Evolutionary conservation across 179 eudicot genomes (phyloP), one percentile per base, ranked within the genome.

Genomic region (Patellifolia procumbens): DNA sequence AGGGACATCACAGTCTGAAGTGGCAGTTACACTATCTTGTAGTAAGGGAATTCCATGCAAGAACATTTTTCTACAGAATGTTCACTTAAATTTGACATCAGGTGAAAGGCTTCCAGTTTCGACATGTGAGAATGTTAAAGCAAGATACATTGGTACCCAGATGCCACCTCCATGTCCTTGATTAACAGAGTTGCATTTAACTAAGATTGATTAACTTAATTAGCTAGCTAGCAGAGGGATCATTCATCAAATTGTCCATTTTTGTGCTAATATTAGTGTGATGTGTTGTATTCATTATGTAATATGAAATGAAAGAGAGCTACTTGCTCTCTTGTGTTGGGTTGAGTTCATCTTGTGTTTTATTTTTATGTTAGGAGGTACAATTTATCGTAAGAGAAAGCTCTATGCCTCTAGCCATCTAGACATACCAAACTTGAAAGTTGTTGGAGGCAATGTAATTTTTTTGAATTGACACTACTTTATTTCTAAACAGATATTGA

Each of bases 101-200:
- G 84, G 88, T 7, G 77, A 74, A 29, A 53, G 65, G 13, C 74
- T 55, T 2, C 81, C 88, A 0, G 59, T 81, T 49, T 85, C 90
- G 17, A 85, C 78, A 5, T 88, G 91, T 68, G 78, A 84, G 60
- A 85, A 87, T 59, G 90, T 83, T 5, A 37, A 73, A 73, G 87
- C 84, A 24, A 83, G 81, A 78, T 85, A 83, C 70, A 85, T 81
- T 51, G 90, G 90, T 74, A 78, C 81, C 20, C 88, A 87, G 74
- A 78, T 85, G 84, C 90, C 88, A 29, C 86, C 90, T 56, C 90
- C 88, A 46, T 87, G 87, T 66, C 76, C 81, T 46, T 76, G 13
- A 63, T 59, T 2, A 56, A 19, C 45, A 24, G 28, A 37, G 15
- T 16, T 28, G 17, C 22, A 3, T 49, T 28, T 37, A 24, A 60